Conservation (phyloP, 2,329 filamentous ascomycete genomes). For the Cercospora zeae-maydis region DNA sequence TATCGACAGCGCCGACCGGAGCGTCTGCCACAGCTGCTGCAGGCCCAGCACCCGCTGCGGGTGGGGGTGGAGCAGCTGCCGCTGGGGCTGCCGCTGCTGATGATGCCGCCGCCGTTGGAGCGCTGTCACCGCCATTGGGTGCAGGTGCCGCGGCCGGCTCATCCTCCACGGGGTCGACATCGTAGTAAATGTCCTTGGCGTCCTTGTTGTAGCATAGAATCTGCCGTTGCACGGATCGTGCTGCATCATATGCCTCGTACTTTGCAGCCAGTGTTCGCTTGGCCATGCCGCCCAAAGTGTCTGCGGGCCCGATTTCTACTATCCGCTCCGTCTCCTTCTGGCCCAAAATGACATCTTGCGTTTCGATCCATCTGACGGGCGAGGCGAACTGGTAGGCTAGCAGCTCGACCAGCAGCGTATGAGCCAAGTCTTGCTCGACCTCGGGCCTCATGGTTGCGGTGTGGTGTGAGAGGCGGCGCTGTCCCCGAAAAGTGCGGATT, state of each 20-base stretch:
- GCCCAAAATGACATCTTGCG: constrained; percentile 97
- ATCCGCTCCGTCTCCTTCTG: constrained; percentile 96
- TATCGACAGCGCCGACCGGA: constrained; percentile 83
- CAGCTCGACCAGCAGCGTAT: constrained; percentile 96
- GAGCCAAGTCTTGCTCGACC: constrained; percentile 97
- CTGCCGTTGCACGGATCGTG: constrained; percentile 91
- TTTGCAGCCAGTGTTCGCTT: constrained; percentile 93
- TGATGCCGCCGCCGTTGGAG: constrained; percentile 47
- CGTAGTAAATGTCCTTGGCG: constrained; percentile 98
- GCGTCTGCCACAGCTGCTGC: constrained; percentile 81
- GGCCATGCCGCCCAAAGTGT: constrained; percentile 96
- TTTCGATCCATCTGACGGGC: constrained; percentile 99
- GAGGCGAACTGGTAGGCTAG: constrained; percentile 99
- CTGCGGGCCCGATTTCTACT: constrained; percentile 93
- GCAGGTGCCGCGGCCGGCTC: constrained; percentile 62
- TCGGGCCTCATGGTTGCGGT: constrained; percentile 77
- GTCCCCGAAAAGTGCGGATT: constrained; percentile 16
- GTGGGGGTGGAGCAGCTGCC: constrained; percentile 50
- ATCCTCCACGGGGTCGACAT: constrained; percentile 90
- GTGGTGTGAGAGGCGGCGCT: constrained; percentile 18
- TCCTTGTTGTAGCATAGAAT: constrained; percentile 99
- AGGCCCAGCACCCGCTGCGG: constrained; percentile 72
- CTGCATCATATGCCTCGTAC: constrained; percentile 97
- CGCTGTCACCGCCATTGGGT: constrained; percentile 46
- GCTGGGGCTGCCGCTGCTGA: constrained; percentile 51